Evolutionary conservation across 345 rosid genomes (phyloP).

Genomic region (Gossypium bickii): DNA sequence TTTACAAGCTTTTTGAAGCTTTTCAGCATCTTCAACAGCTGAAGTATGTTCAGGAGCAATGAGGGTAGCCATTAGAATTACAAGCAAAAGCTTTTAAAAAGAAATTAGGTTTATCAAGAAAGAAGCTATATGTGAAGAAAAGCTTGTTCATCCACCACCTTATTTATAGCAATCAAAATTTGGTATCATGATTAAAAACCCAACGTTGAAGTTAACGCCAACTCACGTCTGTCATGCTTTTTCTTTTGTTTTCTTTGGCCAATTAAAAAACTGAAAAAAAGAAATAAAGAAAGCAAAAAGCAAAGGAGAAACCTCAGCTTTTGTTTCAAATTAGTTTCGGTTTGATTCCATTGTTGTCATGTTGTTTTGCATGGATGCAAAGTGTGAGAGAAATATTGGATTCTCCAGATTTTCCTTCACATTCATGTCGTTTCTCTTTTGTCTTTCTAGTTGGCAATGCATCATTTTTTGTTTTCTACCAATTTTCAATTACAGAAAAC

Average conservation of each 20-base stretch:
- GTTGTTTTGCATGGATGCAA: slow-evolving; percentile 9
- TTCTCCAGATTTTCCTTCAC: not conserved
- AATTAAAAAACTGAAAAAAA: not conserved
- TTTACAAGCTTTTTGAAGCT: slow-evolving; percentile 33
- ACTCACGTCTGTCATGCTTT: not conserved
- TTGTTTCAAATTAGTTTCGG: not conserved
- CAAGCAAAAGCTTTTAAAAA: not conserved
- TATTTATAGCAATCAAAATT: not conserved
- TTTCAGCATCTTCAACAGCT: slow-evolving; percentile 37
- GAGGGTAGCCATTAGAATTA: slow-evolving; percentile 33
- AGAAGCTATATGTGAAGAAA: not conserved
- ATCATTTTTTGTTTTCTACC: not conserved
- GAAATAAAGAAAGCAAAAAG: not conserved
- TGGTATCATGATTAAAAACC: not conserved
- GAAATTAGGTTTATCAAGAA: not conserved
- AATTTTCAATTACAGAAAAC: too few species aligned
- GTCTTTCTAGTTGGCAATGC: not conserved
- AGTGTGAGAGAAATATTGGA: not conserved
- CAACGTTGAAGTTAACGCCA: slow-evolving; percentile 15
- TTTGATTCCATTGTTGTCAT: not conserved
- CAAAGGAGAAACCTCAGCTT: not conserved
- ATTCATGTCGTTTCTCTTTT: not conserved
- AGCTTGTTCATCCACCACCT: not conserved
- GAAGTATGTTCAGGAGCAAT: slow-evolving; percentile 32
- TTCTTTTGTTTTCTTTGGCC: not conserved